Evolutionary conservation across 2,329 filamentous ascomycete species (phyloP), one percentile per base, ranked within the genome.

Genomic region (Sporothrix brasiliensis): DNA sequence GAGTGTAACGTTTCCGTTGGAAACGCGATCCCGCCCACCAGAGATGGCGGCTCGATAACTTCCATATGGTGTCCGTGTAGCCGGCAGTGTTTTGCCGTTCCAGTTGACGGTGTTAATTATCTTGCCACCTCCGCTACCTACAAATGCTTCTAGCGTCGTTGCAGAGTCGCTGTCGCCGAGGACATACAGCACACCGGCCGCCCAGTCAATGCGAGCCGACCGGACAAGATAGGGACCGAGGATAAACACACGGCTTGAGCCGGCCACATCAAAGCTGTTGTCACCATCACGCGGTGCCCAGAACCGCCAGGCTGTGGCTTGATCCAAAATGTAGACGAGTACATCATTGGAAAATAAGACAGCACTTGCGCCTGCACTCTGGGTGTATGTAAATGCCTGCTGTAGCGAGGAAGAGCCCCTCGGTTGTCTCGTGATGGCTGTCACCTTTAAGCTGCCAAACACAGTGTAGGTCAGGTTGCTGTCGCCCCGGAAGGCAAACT

Each of bases 41-140:
- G 89, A 88, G 0, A 91, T 76, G 2, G 76, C 75, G 61, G 89
- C 75, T 4, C 80, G 78, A 1, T 88, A 88, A 10, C 81, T 78
- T 9, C 81, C 79, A 41, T 89, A 78, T 0, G 73, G 52, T 2
- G 79, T 78, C 65, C 78, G 79, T 34, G 77, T 79, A 13, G 81
- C 78, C 44, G 79, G 76, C 2, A 81, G 53, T 10, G 76, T 73
- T 41, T 85, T 76, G 66, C 85, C 85, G 75, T 92, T 91, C 81
- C 90, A 89, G 11, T 82, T 83, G n/a, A 91, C 80, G 11, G 81
- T 81, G n/a, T 83, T 81, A 10, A 86, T 80, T 3, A 73, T 30
- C 21, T 19, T 44, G 13, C 19, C 34, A 9, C 24, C 34, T 30
- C 30, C 9, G 34, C 24, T 39, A 0, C 87, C 88, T 1, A 87